Conservation (phyloP, 2,329 filamentous ascomycete genomes). For the Xylaria sp. region DNA sequence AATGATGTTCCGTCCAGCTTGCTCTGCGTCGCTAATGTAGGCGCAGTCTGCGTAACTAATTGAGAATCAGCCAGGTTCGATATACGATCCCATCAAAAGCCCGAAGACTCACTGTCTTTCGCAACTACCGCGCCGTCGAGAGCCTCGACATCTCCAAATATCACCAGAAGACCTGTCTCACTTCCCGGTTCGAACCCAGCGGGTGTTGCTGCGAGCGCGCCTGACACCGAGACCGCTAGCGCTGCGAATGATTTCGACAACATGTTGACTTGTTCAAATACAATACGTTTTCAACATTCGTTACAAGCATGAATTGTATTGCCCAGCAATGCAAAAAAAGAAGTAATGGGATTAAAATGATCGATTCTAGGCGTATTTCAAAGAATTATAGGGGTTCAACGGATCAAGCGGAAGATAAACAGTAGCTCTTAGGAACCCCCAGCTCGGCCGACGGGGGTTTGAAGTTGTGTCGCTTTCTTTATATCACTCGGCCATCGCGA, state of each 20-base stretch:
- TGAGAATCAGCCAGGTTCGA: slow-evolving; percentile 17
- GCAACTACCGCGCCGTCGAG: slow-evolving; percentile 47
- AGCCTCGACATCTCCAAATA: slow-evolving; percentile 45
- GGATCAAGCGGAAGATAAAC: slow-evolving; percentile 6
- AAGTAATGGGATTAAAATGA: background rate
- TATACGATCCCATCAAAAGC: background rate
- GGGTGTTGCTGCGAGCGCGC: slow-evolving; percentile 48
- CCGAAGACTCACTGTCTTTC: slow-evolving; percentile 43
- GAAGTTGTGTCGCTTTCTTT: background rate
- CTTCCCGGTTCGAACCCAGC: slow-evolving; percentile 48
- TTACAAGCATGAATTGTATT: background rate
- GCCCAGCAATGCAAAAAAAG: background rate
- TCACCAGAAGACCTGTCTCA: slow-evolving; percentile 48
- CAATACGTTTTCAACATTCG: background rate
- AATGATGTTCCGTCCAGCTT: slow-evolving; percentile 49
- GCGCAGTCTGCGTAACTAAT: slow-evolving; percentile 44
- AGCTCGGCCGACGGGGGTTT: background rate
- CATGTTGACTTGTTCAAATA: slow-evolving; percentile 37
- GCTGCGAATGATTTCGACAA: slow-evolving; percentile 40
- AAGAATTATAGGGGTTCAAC: background rate
- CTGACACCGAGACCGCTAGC: slow-evolving; percentile 43
- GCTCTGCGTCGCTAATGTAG: slow-evolving; percentile 45
- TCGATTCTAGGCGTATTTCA: background rate
- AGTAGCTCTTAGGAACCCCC: background rate
- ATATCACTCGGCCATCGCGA: background rate